Evolutionary conservation across 2,329 filamentous ascomycete genomes (phyloP).

Genomic region (Trichoderma brevicompactum): DNA sequence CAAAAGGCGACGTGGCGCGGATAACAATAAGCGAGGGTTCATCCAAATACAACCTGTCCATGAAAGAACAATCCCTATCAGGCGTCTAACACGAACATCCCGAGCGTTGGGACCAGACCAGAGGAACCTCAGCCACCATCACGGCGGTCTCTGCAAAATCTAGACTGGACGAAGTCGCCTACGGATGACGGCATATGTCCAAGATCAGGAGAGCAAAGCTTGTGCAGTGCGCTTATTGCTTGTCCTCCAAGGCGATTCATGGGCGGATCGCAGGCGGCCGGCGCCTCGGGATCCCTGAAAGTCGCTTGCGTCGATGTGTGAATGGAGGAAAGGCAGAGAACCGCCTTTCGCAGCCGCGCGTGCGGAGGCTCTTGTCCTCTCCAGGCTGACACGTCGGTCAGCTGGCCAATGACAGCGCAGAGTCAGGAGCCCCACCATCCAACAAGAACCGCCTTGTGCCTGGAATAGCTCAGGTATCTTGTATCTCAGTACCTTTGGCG

Average conservation of each 20-base stretch:
- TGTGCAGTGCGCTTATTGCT: constrained; percentile 5
- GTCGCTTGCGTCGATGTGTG: constrained; percentile 24
- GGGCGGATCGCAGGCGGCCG: constrained; percentile 18
- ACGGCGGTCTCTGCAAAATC: neutral
- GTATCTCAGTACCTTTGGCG: constrained; percentile 5
- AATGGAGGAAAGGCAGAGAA: constrained; percentile 27
- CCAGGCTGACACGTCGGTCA: constrained; percentile 1
- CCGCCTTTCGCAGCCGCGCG: constrained; percentile 24
- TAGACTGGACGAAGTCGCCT: neutral
- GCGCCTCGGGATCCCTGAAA: constrained; percentile 22
- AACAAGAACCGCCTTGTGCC: constrained; percentile 22
- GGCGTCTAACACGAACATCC: neutral
- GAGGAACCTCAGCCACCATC: constrained; percentile 3
- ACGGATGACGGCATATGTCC: constrained; percentile 17
- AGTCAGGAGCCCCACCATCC: neutral
- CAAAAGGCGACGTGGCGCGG: neutral
- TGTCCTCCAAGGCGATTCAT: neutral
- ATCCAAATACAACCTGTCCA: neutral
- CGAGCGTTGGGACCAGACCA: neutral
- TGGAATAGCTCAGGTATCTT: neutral
- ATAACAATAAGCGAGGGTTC: neutral
- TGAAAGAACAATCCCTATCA: neutral
- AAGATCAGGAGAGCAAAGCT: neutral
- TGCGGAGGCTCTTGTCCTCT: constrained; percentile 8
- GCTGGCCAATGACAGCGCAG: constrained; percentile 2